Percentiles rank a stretch among this genome's conserved stretches.
Evolutionary conservation across 106 monocot species (phyloP).

Genomic region (Hemerocallis citrina): DNA sequence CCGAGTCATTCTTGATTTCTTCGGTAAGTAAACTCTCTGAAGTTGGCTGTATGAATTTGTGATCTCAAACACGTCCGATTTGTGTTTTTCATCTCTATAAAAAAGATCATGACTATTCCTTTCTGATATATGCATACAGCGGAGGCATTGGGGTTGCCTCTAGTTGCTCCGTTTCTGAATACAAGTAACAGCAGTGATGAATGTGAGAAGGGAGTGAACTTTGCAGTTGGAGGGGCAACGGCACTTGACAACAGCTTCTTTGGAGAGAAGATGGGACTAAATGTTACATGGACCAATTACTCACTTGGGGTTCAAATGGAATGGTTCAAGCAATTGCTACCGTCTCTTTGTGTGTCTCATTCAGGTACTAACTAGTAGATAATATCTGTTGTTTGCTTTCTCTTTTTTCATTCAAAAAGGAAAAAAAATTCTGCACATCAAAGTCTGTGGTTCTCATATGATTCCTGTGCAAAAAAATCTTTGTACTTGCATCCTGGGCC

Average conservation of each 20-base stretch:
- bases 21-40: slow-evolving; percentile 21
- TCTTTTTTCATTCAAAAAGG: too few relatives aligned
- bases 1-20: slow-evolving; percentile 13
- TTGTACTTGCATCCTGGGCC: too few relatives aligned
- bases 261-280: slow-evolving; percentile 23
- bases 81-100: background rate
- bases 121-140: background rate
- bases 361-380: background rate
- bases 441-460: too few relatives aligned
- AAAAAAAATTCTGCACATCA: too few relatives aligned
- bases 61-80: background rate
- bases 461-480: too few relatives aligned
- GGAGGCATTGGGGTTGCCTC: too few relatives aligned
- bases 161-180: slow-evolving; percentile 20
- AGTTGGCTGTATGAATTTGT: slow-evolving; percentile 26
- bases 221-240: slow-evolving; percentile 59
- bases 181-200: slow-evolving; percentile 2
- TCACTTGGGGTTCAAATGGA: slow-evolving; percentile 31
- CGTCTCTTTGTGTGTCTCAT: slow-evolving; percentile 16
- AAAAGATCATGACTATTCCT: background rate
- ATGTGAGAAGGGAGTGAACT: slow-evolving; percentile 42
- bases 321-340: slow-evolving; percentile 41
- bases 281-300: slow-evolving; percentile 1
- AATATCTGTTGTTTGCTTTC: too few relatives aligned
- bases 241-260: slow-evolving; percentile 33